Evolutionary conservation across 192 early-diverging fungal species (phyloP), one percentile per base, ranked within the genome.

Genomic region (Mortierella hygrophila): DNA sequence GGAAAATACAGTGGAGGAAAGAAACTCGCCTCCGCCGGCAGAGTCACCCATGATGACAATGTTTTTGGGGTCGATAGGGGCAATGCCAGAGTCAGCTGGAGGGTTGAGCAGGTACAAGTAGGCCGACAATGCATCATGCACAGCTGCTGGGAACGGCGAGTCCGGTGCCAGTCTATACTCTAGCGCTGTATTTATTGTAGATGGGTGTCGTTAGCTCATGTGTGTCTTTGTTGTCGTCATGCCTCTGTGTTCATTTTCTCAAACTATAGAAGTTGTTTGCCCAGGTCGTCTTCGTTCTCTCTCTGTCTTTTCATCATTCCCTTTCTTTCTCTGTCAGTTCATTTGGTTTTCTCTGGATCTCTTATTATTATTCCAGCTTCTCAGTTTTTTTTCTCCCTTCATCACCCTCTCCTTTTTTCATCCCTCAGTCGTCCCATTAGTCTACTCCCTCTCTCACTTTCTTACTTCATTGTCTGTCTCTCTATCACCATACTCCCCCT

Each of bases 141-240:
- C 78, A 42, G 95, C 96, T 70, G 93, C 87, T 13, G 97, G 98
- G 82, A 96, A 99, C 18, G 94, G 92, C 32, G 92, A 84, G 75
- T 95, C 92, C 0, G 98, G 97, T 0, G 97, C 94, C 26, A 98
- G 82, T 13, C 98, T 88, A 86, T 99, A 98, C 79, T 94, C 92
- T 37, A 96, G 88, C 10, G 89, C 93, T 80, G 80, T 42, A 32
- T 26, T 65, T 65, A 29, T 88, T 29, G 0, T 23, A 44, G 16
- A 44, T 41, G 26, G 18, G 4, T 76, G 35, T 23, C 38, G 42
- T 60, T 38, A 60, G 60, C 49, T 7, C n/a, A 41, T 54, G 54
- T n/a, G 16, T 55, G 2, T 49, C 20, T 41, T 29, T 2, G 3
- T 29, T 21, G 2, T 49, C 44, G 0, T 20, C 47, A 15, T 3